Evolutionary conservation across 108 stramenopile species (phyloP).

Genomic region (Thalassiosira profunda): DNA sequence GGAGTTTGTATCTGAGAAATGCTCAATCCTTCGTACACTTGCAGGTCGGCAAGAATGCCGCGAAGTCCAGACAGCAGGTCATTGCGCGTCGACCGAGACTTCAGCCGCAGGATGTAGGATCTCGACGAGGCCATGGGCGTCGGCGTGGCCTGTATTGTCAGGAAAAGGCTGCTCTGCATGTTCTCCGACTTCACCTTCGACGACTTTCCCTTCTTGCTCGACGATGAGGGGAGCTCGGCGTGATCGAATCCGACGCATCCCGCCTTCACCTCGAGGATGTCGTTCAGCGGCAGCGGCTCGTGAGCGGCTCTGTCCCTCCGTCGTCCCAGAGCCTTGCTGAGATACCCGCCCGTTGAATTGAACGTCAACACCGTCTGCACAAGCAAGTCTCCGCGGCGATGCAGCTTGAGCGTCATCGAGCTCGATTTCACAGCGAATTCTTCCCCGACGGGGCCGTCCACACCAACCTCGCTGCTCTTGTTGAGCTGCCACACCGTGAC

Average conservation of each 20-base stretch:
- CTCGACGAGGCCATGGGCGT: slow-evolving; percentile 81
- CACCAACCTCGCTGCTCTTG: slow-evolving; percentile 61
- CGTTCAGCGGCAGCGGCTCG: slow-evolving; percentile 86
- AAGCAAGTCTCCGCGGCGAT: slow-evolving; percentile 77
- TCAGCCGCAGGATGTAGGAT: slow-evolving; percentile 85
- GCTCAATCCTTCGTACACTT: slow-evolving; percentile 88
- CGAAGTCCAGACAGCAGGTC: slow-evolving; percentile 82
- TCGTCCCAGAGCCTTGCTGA: slow-evolving; percentile 86
- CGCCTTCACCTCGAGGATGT: slow-evolving; percentile 88
- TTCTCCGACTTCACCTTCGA: slow-evolving; percentile 75
- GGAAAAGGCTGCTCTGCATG: slow-evolving; percentile 82
- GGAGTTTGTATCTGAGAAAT: slow-evolving; percentile 74
- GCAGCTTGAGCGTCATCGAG: slow-evolving; percentile 81
- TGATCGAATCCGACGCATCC: slow-evolving; percentile 90
- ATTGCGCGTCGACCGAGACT: slow-evolving; percentile 82
- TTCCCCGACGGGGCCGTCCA: slow-evolving; percentile 55
- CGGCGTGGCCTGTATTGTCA: slow-evolving; percentile 86
- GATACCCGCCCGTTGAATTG: slow-evolving; percentile 83
- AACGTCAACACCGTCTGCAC: slow-evolving; percentile 85
- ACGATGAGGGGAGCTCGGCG: slow-evolving; percentile 75
- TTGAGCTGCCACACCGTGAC: slow-evolving; percentile 91
- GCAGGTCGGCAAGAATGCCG: slow-evolving; percentile 85
- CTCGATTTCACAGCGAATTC: slow-evolving; percentile 88
- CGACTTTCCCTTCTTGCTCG: slow-evolving; percentile 61
- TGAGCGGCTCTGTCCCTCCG: slow-evolving; percentile 74